Base-by-base conservation (phyloP, 768 basidiomycete species). In the Mycena filopes region DNA sequence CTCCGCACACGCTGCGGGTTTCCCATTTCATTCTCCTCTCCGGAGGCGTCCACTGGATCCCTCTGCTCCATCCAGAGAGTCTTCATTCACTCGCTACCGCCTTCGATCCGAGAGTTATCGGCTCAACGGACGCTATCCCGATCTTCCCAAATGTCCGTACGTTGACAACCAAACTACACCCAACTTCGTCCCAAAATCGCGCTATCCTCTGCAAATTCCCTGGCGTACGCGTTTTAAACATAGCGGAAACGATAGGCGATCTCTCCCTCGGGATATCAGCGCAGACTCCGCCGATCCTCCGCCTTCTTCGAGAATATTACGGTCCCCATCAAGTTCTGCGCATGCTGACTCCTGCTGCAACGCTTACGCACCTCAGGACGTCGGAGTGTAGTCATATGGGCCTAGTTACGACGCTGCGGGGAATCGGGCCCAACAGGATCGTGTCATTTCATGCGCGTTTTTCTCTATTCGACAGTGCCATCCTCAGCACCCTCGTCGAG, bases 131-230 rank as follows among this genome's bases (percentile, higher is more conserved):
- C 26, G 7, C 26, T 13, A 9, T 55, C 23, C 36, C 53, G 33
- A 23, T 38, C 20, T 62, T 62, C 53, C 43, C 60, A n/a, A 31
- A 62, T 8, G 60, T 62, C 8, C 33, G 41, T 13, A 53, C 3
- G 4, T 23, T 53, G 51, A 16, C 10, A 20, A 25, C 18, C 21
- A 4, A 53, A 40, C 5, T 8, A n/a, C n/a, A n/a, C 31, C 49
- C 7, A 16, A 25, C 26, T 25, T 25, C 29, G 12, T 47, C 28
- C 41, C 45, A 55, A 43, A n/a, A 55, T 28, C 43, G n/a, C 20
- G n/a, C 8, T 3, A 11, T 11, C 12, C 36, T 54, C 16, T 25
- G 38, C 15, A 55, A 55, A 18, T 57, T 57, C 25, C 56, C 56
- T 15, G 56, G 21, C 6, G 56, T 57, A 9, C 56, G 33, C 29